Evolutionary conservation across 768 basidiomycete species (phyloP).

Genomic region (Tephrocybe sp.): DNA sequence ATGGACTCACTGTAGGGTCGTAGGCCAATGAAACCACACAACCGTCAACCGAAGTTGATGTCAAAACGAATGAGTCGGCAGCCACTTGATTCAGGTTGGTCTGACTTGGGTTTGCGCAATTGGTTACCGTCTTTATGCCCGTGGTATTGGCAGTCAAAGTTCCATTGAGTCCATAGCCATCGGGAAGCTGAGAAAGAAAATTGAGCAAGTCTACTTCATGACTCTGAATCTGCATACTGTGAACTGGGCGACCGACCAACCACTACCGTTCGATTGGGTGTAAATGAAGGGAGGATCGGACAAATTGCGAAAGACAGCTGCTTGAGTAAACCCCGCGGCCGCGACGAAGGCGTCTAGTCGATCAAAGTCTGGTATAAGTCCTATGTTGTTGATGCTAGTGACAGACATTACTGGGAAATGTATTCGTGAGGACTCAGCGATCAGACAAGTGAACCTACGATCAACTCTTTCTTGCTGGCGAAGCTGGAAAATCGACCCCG

Average conservation of each 20-base stretch:
- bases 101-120: conserved; percentile 41
- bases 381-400: conserved; percentile 39
- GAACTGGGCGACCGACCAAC: conserved; percentile 57
- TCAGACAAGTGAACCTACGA: conserved; percentile 15
- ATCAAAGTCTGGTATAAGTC: conserved; percentile 40
- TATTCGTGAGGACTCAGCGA: not conserved
- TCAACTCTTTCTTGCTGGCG: conserved; percentile 23
- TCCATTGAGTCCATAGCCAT: conserved; percentile 44
- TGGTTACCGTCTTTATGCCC: conserved; percentile 42
- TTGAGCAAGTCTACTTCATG: not conserved
- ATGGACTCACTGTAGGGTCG: conserved; percentile 28
- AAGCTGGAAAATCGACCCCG: conserved; percentile 40
- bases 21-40: conserved; percentile 40
- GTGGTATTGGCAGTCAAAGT: conserved; percentile 51
- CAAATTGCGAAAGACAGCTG: conserved; percentile 41
- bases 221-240: conserved; percentile 28
- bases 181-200: conserved; percentile 35
- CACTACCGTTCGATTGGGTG: conserved; percentile 5
- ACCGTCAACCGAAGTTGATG: conserved; percentile 44
- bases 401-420: conserved; percentile 31
- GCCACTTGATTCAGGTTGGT: conserved; percentile 19
- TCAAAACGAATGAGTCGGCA: conserved; percentile 31
- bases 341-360: conserved; percentile 54
- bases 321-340: conserved; percentile 54
- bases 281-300: conserved; percentile 58